These are phyloP conservation scores for Fusarium clavum DNA, from an alignment of 2,329 filamentous ascomycete species.

Conservation along the genomic window DNA sequence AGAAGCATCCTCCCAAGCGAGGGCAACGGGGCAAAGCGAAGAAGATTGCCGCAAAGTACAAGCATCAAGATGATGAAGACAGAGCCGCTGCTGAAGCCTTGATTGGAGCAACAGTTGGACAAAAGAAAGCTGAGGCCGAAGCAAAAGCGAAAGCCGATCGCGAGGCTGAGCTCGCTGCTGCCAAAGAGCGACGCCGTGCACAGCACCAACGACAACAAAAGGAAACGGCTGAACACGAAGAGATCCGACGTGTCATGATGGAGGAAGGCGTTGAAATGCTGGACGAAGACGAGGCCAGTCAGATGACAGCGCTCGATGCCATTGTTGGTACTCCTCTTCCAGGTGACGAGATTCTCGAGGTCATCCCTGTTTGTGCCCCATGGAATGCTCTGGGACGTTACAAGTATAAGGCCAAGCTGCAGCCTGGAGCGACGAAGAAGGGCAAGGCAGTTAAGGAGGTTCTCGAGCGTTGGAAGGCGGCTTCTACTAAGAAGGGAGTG, in stretches of 20 bases:
- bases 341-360: conserved; percentile 84
- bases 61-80: conserved; percentile 94
- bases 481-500: conserved; percentile 67
- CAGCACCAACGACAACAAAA: conserved; percentile 84
- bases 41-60: conserved; percentile 90
- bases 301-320: conserved; percentile 69
- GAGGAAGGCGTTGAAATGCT: conserved; percentile 69
- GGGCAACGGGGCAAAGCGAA: conserved; percentile 87
- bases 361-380: conserved; percentile 72
- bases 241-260: conserved; percentile 69
- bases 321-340: conserved; percentile 82
- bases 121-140: conserved; percentile 76
- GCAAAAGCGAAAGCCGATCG: conserved; percentile 77
- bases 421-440: conserved; percentile 90
- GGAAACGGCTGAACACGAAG: conserved; percentile 81
- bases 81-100: conserved; percentile 83
- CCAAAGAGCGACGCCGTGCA: conserved; percentile 78
- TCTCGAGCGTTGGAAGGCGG: conserved; percentile 81
- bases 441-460: conserved; percentile 95
- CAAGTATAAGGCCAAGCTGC: conserved; percentile 96
- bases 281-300: conserved; percentile 69
- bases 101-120: conserved; percentile 80
- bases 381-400: conserved; percentile 73
- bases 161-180: conserved; percentile 71
- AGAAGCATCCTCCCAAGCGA: conserved; percentile 66